Evolutionary conservation across 2,329 filamentous ascomycete species (phyloP).

Genomic region (Dryadomyces quercus-mongolicae): DNA sequence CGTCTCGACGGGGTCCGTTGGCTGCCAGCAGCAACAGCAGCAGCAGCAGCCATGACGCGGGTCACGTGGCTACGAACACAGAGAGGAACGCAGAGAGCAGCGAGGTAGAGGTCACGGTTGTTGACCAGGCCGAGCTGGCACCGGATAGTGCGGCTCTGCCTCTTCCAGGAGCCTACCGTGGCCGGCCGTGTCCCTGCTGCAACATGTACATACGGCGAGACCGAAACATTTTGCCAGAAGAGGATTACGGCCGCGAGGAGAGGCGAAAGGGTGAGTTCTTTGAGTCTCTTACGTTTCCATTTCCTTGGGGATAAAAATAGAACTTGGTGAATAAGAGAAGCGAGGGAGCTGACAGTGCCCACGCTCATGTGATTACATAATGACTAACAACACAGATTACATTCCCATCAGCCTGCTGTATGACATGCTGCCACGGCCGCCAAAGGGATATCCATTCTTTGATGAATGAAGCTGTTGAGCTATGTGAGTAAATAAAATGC

Average conservation of each 20-base stretch:
- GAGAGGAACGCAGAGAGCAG: not conserved
- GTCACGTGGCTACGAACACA: too few relatives aligned
- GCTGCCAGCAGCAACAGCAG: not conserved
- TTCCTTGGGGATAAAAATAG: too few relatives aligned
- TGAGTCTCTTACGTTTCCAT: not conserved
- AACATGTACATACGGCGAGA: conserved; percentile 3
- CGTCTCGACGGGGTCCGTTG: not conserved
- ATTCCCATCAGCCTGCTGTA: conserved; percentile 3
- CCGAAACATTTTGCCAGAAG: not conserved
- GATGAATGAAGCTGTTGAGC: not conserved
- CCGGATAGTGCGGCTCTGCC: not conserved
- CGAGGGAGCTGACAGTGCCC: not conserved
- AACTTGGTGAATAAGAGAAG: too few relatives aligned
- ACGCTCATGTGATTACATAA: not conserved
- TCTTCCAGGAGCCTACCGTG: not conserved
- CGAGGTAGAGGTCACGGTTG: not conserved
- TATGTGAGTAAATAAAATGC: not conserved
- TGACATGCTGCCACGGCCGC: conserved; percentile 2
- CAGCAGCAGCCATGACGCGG: not conserved
- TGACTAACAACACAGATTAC: not conserved
- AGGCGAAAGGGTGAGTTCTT: not conserved
- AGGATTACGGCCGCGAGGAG: not conserved
- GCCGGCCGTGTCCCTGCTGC: conserved; percentile 1
- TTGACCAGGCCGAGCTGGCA: not conserved
- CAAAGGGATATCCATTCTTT: not conserved